Evolutionary conservation across 768 basidiomycete genomes (phyloP), one percentile per base, ranked within the genome.

Genomic region (Trametes gibbosa): DNA sequence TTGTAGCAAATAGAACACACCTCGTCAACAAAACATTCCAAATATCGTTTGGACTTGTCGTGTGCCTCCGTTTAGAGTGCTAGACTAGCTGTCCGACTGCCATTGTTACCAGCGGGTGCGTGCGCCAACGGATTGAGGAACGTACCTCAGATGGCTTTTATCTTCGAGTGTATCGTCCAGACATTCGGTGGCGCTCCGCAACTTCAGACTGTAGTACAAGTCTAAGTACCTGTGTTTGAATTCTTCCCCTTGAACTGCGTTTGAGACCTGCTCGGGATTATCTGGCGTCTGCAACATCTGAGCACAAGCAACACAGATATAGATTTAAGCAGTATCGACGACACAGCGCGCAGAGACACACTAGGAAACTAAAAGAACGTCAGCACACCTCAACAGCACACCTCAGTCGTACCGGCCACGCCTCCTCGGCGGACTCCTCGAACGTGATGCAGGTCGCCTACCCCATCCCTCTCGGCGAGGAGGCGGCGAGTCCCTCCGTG

Each of bases 351-450:
- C n/a, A n/a, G 5, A 39, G 39, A 42, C 34, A 46, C 51, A 49
- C 53, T 53, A 23, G 24, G 17, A 21, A 49, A 17, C 6, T 16
- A 24, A 29, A 8, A 27, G 9, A 6, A 53, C 23, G 50, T 54
- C 49, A 51, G 35, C 35, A 45, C 50, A 43, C 9, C 17, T 21
- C 4, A 21, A 2, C 5, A 29, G 42, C 16, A 35, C 43, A 19
- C 19, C 50, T 62, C 57, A 66, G 32, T 66, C 65, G 53, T 61
- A 63, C 49, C 65, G 65, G 35, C 53, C 53, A n/a, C 65, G 59
- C 29, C 78, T 71, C 45, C 76, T 70, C 5, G 73, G 72, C n/a
- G 78, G 78, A 58, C 77, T 79, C 50, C 77, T 70, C 10, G 79
- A 79, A 29, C 67, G 61, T 6, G 79, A 74, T 0, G 65, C 66